These are phyloP conservation scores for Ocimum tenuiflorum DNA, from an alignment of 257 asterid species.

Conservation along the genomic window DNA sequence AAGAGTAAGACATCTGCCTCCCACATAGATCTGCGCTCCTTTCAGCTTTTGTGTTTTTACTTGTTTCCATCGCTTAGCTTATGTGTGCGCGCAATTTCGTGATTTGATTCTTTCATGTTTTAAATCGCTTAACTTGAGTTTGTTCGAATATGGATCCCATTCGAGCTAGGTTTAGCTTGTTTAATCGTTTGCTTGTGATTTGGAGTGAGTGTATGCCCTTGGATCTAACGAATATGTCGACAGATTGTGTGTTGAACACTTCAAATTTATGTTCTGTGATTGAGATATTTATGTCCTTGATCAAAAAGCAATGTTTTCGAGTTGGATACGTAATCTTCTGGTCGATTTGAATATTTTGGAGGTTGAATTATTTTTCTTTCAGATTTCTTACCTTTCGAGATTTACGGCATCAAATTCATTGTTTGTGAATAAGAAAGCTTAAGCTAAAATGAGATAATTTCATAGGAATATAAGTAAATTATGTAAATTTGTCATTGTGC, in stretches of 20 bases:
- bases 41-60: background rate
- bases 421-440: background rate
- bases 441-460: background rate
- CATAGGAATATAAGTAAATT: background rate
- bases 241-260: background rate
- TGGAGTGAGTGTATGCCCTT: conserved; percentile 5
- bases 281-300: background rate
- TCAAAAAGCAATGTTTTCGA: background rate
- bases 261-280: background rate
- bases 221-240: conserved; percentile 37
- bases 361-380: background rate
- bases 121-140: background rate
- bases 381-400: background rate
- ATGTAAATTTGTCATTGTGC: background rate
- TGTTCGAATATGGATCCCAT: background rate
- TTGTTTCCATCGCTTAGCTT: background rate
- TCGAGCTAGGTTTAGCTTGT: background rate
- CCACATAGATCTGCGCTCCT: conserved; percentile 45
- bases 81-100: background rate
- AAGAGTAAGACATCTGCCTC: conserved; percentile 53
- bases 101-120: background rate
- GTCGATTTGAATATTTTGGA: background rate
- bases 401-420: conserved; percentile 1
- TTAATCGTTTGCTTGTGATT: background rate
- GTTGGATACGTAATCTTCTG: background rate